Conservation (phyloP, 495 filamentous ascomycete species). For the Niebla homalea region DNA sequence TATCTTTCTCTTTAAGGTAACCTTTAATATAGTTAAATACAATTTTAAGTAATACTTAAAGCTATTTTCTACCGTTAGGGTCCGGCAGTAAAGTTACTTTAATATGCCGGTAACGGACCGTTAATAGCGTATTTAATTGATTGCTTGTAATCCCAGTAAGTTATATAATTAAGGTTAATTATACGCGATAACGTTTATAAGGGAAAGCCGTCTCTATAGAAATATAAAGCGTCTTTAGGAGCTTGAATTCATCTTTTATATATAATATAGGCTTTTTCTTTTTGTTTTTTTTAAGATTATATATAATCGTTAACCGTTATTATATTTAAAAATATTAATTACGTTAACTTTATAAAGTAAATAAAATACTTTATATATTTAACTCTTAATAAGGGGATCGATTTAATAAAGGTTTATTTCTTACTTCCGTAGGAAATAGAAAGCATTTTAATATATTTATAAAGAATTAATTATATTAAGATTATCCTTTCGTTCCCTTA, state of each 20-base stretch:
- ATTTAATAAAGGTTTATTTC: not conserved
- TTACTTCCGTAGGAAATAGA: not conserved
- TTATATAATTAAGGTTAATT: constrained; percentile 4
- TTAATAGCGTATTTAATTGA: not conserved
- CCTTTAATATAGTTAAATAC: constrained; percentile 4
- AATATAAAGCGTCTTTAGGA: constrained; percentile 2
- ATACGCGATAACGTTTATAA: constrained; percentile 1
- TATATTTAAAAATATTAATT: not conserved
- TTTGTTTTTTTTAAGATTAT: not conserved
- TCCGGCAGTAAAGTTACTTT: constrained; percentile 3
- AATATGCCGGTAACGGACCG: not conserved
- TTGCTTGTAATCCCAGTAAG: constrained; percentile 1
- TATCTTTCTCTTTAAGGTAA: constrained; percentile 5
- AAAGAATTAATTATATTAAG: not conserved
- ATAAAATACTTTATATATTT: not conserved
- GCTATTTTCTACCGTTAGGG: not conserved
- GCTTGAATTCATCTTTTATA: constrained; percentile 2
- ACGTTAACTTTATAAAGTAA: not conserved
- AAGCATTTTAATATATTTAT: not conserved
- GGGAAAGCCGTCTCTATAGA: not conserved
- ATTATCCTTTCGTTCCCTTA: not conserved
- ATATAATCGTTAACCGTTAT: not conserved
- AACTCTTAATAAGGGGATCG: constrained; percentile 3
- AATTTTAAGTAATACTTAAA: constrained; percentile 1
- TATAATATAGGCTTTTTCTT: not conserved